Base-by-base conservation (phyloP, 208 protist genomes). In the Wallacemonas sp. region DNA sequence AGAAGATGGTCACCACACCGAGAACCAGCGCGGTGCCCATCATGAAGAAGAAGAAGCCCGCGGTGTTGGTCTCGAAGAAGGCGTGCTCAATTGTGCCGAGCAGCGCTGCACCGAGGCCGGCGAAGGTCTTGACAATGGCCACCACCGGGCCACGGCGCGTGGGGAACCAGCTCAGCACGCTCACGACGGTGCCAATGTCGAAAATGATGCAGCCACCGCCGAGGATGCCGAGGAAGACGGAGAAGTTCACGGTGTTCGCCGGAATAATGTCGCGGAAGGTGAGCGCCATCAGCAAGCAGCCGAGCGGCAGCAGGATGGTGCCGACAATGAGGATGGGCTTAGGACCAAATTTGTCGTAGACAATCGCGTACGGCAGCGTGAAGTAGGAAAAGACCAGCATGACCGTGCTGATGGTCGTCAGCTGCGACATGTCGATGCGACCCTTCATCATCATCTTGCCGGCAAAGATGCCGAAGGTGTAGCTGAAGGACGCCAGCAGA, bases 51-150 rank as follows among this genome's bases (percentile, higher is more conserved):
- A 82, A 82, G 41, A 79, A 74, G 44, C 39, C 29, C 18, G 44
- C 26, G 5, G 72, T 68, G 38, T 68, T 50, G 22, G 62, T 65
- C 48, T 62, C 54, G 57, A 82, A 82, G 62, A 76, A 84, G 12
- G 66, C 78, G 28, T 77, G 64, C 44, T 80, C 65, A 49, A 79
- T 74, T 5, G 65, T 67, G 20, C 74, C 78, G 41, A 84, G 3
- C 48, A 84, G 68, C 12, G 72, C 74, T 23, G 68, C 73, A 12
- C 78, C 78, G 31, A 80, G 73, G 23, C 78, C 78, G 39, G 57
- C 65, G 66, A 84, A 79, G n/a, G 67, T 79, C 49, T 84, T 84
- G 64, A 76, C 70, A 33, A 84, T 61, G 22, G 74, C 78, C 14
- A 84, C 74, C 18, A 84, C 78, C 28, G 78, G 52, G 2, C 78